These are phyloP conservation scores for Marchantia paleacea DNA, from an alignment of 225 moss, liverwort and hornwort species.

Conservation along the genomic window DNA sequence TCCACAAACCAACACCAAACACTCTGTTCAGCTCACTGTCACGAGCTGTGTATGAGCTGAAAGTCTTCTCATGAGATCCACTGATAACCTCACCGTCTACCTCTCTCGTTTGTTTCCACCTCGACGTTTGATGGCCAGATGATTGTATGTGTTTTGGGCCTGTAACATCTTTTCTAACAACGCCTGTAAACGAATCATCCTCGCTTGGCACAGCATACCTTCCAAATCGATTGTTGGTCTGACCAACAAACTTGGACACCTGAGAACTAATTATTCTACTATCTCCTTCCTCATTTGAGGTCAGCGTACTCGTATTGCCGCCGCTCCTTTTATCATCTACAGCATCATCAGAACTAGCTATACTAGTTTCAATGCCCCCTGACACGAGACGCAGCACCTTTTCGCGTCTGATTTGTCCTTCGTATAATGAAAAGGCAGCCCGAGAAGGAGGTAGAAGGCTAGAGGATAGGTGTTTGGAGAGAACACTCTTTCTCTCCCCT, in stretches of 20 bases:
- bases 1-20: slow-evolving; percentile 16
- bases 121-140: background rate
- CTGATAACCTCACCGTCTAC: slow-evolving; percentile 28
- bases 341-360: slow-evolving; percentile 14
- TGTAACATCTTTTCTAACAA: background rate
- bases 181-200: background rate
- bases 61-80: slow-evolving; percentile 5
- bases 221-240: background rate
- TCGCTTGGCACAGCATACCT: background rate
- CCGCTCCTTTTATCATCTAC: slow-evolving; percentile 19
- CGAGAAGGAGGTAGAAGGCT: background rate
- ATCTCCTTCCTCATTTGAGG: slow-evolving; percentile 17
- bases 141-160: background rate
- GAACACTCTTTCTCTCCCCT: background rate
- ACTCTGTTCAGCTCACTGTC: slow-evolving; percentile 22
- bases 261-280: slow-evolving; percentile 16
- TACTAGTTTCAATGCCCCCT: slow-evolving; percentile 12
- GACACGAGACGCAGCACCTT: background rate
- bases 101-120: slow-evolving; percentile 7
- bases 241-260: background rate
- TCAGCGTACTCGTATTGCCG: slow-evolving; percentile 27
- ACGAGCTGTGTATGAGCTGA: background rate
- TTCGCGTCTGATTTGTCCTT: background rate
- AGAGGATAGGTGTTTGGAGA: background rate
- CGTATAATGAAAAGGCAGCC: background rate